Percentiles rank a stretch among this genome's conserved stretches.
Conservation (phyloP, 495 filamentous ascomycete genomes). For the Tuber melanosporum region DNA sequence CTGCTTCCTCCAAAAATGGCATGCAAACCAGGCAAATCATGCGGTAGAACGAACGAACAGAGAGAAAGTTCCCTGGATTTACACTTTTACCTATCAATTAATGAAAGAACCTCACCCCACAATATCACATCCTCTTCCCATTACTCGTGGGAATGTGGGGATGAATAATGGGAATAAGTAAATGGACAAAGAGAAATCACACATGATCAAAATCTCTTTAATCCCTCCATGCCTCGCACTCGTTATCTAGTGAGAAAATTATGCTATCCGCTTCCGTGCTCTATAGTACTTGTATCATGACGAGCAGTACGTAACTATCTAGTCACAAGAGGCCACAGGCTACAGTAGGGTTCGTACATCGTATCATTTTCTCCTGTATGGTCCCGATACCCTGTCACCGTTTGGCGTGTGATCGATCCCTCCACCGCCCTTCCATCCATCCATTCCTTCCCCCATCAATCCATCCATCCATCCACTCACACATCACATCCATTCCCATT, state of each 20-base stretch:
- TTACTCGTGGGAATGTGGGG: not conserved
- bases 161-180: not conserved
- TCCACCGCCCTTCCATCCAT: not conserved
- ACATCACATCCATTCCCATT: not conserved
- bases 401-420: conserved; percentile 1
- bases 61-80: not conserved
- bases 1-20: not conserved
- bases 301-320: not conserved
- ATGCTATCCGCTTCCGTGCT: not conserved
- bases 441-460: not conserved
- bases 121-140: not conserved
- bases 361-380: not conserved
- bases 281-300: not conserved
- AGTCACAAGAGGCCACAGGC: not conserved
- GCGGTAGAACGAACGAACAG: not conserved
- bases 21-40: not conserved
- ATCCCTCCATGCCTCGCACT: not conserved
- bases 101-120: not conserved
- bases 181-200: not conserved
- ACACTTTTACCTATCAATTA: not conserved
- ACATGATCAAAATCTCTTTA: not conserved
- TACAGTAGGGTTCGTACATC: not conserved
- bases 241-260: not conserved
- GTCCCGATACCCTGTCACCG: not conserved
- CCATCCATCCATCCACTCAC: not conserved